phyloP scores from a whole-genome alignment of 2,329 filamentous ascomycete species.

The Alternaria sp. region DNA sequence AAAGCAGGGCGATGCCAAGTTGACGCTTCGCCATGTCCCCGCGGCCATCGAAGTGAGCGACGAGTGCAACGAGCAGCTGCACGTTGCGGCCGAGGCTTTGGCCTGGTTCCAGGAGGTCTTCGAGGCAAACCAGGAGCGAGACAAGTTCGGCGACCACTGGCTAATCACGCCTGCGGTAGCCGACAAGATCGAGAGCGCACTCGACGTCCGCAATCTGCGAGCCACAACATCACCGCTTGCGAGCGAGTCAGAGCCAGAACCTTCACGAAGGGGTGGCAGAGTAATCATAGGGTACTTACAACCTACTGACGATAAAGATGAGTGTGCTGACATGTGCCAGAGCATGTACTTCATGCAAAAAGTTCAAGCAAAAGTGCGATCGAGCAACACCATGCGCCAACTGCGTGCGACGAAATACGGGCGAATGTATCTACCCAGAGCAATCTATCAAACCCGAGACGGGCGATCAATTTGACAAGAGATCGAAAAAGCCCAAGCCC shows the following conservation, averaged over 20 bases:
- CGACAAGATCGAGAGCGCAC: constrained; percentile 43
- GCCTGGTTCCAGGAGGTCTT: constrained; percentile 69
- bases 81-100: constrained; percentile 72
- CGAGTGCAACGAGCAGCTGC: constrained; percentile 71
- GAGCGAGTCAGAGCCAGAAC: constrained; percentile 14
- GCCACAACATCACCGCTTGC: constrained; percentile 28
- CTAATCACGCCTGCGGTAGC: constrained; percentile 62
- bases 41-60: constrained; percentile 76
- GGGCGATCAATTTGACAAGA: not conserved
- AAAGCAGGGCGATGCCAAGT: constrained; percentile 45
- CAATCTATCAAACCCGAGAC: constrained; percentile 4
- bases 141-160: constrained; percentile 71
- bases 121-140: constrained; percentile 67
- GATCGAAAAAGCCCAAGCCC: not conserved
- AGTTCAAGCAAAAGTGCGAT: constrained; percentile 22
- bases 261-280: constrained; percentile 10
- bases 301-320: not conserved
- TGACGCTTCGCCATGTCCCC: constrained; percentile 66
- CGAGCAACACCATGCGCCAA: constrained; percentile 19
- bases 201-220: constrained; percentile 13
- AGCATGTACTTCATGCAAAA: constrained; percentile 19
- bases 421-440: constrained; percentile 17
- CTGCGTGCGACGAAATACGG: constrained; percentile 13
- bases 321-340: constrained; percentile 6
- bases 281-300: constrained; percentile 19